Evolutionary conservation across 768 basidiomycete species (phyloP), one percentile per base, ranked within the genome.

Genomic region (Rhodocollybia butyracea): DNA sequence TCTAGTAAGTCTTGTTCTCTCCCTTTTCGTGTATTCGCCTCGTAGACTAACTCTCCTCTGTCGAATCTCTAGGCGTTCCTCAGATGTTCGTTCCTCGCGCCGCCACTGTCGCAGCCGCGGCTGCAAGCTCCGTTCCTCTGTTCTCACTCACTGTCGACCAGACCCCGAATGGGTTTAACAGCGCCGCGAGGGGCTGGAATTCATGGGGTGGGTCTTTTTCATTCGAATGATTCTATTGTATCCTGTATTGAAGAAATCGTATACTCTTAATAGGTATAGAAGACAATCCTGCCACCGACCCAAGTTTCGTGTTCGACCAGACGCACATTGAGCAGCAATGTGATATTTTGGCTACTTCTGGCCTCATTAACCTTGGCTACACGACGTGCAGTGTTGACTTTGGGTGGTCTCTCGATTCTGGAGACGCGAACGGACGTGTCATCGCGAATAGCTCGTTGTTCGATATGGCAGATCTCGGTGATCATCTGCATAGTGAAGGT

Each of bases 371-470:
- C 12, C 31, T 36, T 11, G 55, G 55, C 6, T 56, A 48, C 29
- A 27, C n/a, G 22, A n/a, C 21, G n/a, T 58, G 57, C 36, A 34
- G 29, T 15, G 29, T 58, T 8, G 57, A 58, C 43, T 58, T 53
- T 7, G 57, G 57, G 2, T 58, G 57, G 57, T 58, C 57, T 41
- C 52, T 58, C 7, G 51, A 45, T 27, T 36, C 54, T 34, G 57
- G 57, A n/a, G 57, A 58, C 34, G 57, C 46, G 17, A 46, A 46
- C 41, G 57, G 57, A n/a, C 51, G 57, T 5, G 54, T 54, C 12
- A 53, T 58, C 5, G 22, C 52, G 22, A 53, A 58, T 46, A 24
- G 41, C 19, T 24, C 31, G 22, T 27, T 54, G 17, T 54, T 54
- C 38, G 40, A 46, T 41, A 54, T 46, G 19, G 19, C 47, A 22